Conservation (phyloP, 129 eudicot genomes). For the Smallanthus sonchifolius region DNA sequence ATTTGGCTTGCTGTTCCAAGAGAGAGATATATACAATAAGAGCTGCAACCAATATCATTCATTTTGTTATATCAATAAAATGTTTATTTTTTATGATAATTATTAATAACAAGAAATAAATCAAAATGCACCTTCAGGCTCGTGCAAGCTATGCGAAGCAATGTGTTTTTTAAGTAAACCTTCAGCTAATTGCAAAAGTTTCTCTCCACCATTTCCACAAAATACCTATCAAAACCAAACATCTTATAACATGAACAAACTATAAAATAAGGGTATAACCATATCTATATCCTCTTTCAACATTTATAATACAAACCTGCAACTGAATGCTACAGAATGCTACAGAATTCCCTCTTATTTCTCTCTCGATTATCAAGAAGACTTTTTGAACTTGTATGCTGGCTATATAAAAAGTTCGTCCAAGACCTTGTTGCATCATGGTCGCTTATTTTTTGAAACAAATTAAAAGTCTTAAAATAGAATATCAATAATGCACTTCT, state of each 20-base stretch:
- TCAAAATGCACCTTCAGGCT: slow-evolving; percentile 73
- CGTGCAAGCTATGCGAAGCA: slow-evolving; percentile 82
- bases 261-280: not conserved
- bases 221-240: slow-evolving; percentile 41
- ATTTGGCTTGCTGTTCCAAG: slow-evolving; percentile 84
- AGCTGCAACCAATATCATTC: slow-evolving; percentile 55
- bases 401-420: not conserved
- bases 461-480: not conserved
- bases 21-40: slow-evolving; percentile 81
- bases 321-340: slow-evolving; percentile 87
- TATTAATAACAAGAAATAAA: not conserved
- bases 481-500: not conserved
- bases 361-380: not conserved
- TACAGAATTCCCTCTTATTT: slow-evolving; percentile 38
- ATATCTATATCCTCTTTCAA: not conserved
- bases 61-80: slow-evolving; percentile 1
- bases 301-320: slow-evolving; percentile 46
- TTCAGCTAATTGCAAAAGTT: slow-evolving; percentile 79
- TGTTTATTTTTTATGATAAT: not conserved
- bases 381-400: not conserved
- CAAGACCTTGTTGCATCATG: not conserved
- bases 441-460: not conserved
- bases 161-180: slow-evolving; percentile 89
- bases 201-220: slow-evolving; percentile 79
- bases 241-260: slow-evolving; percentile 9